Percentiles rank a stretch among this genome's conserved stretches.
Evolutionary conservation across 2,329 filamentous ascomycete genomes (phyloP).

Genomic region (Ustilaginoidea virens): DNA sequence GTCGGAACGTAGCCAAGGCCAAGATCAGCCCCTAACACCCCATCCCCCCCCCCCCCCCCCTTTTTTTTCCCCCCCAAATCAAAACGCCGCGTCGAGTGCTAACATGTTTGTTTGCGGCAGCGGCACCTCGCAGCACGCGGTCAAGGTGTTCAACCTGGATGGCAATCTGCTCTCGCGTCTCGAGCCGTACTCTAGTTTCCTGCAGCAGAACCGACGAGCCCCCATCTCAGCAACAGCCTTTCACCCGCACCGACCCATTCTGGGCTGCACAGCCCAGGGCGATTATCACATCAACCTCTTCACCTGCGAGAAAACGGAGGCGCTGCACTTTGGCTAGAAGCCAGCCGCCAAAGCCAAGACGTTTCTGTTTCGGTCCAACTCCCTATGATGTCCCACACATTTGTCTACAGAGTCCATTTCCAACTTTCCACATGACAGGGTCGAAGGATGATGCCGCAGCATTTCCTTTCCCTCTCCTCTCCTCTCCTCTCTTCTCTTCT

Average conservation of each 20-base stretch:
- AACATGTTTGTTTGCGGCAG: slow-evolving; percentile 28
- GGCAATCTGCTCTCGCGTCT: slow-evolving; percentile 65
- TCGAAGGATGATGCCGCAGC: no score
- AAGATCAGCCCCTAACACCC: neutral
- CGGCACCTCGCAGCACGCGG: slow-evolving; percentile 72
- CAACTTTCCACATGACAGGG: no score
- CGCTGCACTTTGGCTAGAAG: slow-evolving; percentile 15
- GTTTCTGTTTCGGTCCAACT: slow-evolving; percentile 1
- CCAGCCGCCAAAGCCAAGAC: slow-evolving; percentile 2
- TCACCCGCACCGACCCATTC: slow-evolving; percentile 84
- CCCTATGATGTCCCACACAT: no score
- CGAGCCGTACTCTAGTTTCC: slow-evolving; percentile 81
- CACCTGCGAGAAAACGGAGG: slow-evolving; percentile 42
- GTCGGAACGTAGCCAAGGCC: slow-evolving; percentile 22
- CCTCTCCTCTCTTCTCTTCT: no score
- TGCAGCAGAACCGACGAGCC: slow-evolving; percentile 63
- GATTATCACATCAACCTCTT: slow-evolving; percentile 88
- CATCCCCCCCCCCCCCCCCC: neutral
- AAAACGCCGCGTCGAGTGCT: slow-evolving; percentile 7
- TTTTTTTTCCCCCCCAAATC: neutral
- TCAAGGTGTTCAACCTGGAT: slow-evolving; percentile 86
- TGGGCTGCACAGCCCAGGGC: slow-evolving; percentile 73
- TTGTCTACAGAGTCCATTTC: no score
- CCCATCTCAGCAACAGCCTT: slow-evolving; percentile 85
- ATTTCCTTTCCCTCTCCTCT: no score